Evolutionary conservation across 495 filamentous ascomycete genomes (phyloP).

Genomic region (Penicillium macrosclerotiorum): DNA sequence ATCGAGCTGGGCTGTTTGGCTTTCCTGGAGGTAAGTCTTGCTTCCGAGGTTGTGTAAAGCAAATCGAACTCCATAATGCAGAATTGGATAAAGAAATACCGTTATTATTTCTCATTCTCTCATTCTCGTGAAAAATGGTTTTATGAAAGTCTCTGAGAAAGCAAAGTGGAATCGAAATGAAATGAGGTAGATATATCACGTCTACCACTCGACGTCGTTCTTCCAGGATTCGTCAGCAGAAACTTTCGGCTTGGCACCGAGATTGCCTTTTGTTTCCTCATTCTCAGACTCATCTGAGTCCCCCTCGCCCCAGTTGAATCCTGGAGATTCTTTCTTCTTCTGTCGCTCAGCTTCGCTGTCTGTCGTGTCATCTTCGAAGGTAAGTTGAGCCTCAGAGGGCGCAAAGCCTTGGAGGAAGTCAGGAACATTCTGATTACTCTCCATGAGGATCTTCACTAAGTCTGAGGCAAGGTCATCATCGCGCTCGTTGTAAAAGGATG

Average conservation of each 20-base stretch:
- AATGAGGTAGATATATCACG: no score
- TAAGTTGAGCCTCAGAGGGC: slow-evolving; percentile 50
- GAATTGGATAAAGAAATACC: no score
- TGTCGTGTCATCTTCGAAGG: slow-evolving; percentile 64
- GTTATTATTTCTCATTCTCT: no score
- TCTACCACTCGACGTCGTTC: not conserved
- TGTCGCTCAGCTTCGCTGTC: slow-evolving; percentile 40
- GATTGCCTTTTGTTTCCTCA: not conserved
- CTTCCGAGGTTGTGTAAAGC: no score
- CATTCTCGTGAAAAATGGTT: no score
- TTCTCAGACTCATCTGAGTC: slow-evolving; percentile 11
- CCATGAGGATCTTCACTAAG: slow-evolving; percentile 75
- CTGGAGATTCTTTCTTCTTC: slow-evolving; percentile 16
- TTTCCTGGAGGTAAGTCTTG: no score
- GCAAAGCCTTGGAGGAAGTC: slow-evolving; percentile 71
- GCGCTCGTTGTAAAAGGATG: slow-evolving; percentile 78
- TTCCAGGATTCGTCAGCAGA: no score
- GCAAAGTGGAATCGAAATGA: no score
- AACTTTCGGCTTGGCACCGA: not conserved
- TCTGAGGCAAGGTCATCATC: slow-evolving; percentile 67
- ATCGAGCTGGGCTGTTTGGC: not conserved
- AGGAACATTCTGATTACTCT: slow-evolving; percentile 73
- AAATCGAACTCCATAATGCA: no score
- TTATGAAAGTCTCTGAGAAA: no score
- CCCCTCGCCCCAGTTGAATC: slow-evolving; percentile 7